These are phyloP conservation scores for Dorcoceras hygrometricum DNA, from an alignment of 257 asterid genomes.

Conservation along the genomic window DNA sequence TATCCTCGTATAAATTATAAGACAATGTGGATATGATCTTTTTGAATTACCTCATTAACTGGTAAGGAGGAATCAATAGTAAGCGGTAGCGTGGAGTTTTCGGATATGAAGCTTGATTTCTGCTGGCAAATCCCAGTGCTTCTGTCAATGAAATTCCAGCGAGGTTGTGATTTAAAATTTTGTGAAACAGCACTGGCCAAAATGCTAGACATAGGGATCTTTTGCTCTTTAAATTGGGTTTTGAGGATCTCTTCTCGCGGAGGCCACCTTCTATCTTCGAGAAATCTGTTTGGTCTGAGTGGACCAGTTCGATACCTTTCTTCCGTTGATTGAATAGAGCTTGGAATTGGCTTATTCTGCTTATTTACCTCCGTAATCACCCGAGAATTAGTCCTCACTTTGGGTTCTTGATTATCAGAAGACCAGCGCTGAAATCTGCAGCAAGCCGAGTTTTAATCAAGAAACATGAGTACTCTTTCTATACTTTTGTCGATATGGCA, in stretches of 20 bases:
- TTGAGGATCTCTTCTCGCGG: constrained; percentile 36
- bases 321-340: constrained; percentile 27
- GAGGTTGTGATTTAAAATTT: constrained; percentile 24
- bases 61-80: constrained; percentile 25
- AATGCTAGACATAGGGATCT: constrained; percentile 23
- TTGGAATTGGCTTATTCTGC: constrained; percentile 25
- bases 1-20: not conserved
- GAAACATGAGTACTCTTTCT: not conserved
- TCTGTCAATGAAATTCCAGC: constrained; percentile 27
- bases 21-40: not conserved
- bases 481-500: not conserved
- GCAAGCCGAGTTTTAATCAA: not conserved
- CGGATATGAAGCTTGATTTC: constrained; percentile 26
- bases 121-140: constrained; percentile 17
- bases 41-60: not conserved
- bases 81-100: constrained; percentile 13
- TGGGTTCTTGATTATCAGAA: constrained; percentile 31
- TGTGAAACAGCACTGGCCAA: constrained; percentile 23
- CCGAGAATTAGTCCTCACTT: constrained; percentile 10
- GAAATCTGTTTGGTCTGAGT: constrained; percentile 42
- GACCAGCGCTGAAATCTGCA: constrained; percentile 51
- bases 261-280: constrained; percentile 68
- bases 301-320: constrained; percentile 33
- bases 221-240: constrained; percentile 35
- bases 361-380: constrained; percentile 21